phyloP scores from a whole-genome alignment of 164 flowering plant genomes.

The Magnolia changhungtana region DNA sequence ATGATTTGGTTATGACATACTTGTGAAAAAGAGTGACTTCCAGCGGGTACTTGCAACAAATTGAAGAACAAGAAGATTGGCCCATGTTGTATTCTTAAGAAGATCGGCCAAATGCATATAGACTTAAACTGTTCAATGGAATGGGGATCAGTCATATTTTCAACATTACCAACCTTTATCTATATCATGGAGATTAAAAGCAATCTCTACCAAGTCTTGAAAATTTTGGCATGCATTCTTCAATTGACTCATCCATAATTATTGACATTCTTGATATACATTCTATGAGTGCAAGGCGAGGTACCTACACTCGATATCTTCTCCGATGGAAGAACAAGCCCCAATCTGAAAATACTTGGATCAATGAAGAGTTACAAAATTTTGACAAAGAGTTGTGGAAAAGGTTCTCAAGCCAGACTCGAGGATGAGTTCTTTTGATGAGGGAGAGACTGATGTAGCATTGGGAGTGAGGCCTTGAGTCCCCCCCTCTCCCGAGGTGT shows the following conservation, averaged over 20 bases:
- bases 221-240: not conserved
- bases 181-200: constrained; percentile 1
- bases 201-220: not conserved
- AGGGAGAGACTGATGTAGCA: not conserved
- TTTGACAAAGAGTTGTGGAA: not conserved
- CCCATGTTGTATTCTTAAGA: not conserved
- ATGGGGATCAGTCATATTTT: constrained; percentile 4
- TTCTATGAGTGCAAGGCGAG: not conserved
- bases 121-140: not conserved
- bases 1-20: constrained; percentile 7
- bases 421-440: not conserved
- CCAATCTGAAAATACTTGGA: not conserved
- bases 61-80: constrained; percentile 3
- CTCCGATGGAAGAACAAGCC: constrained; percentile 1
- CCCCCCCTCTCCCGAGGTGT: too few species aligned
- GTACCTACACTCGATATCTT: not conserved
- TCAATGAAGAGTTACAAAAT: not conserved
- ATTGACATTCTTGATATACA: not conserved
- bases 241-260: not conserved
- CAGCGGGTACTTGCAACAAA: not conserved
- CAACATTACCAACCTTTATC: not conserved
- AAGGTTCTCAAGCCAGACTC: not conserved
- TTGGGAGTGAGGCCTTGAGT: too few species aligned
- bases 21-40: not conserved
- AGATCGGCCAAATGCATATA: constrained; percentile 5